These are phyloP conservation scores for Stachybotrys chlorohalonatus DNA, from an alignment of 2,329 filamentous ascomycete genomes.

Conservation along the genomic window DNA sequence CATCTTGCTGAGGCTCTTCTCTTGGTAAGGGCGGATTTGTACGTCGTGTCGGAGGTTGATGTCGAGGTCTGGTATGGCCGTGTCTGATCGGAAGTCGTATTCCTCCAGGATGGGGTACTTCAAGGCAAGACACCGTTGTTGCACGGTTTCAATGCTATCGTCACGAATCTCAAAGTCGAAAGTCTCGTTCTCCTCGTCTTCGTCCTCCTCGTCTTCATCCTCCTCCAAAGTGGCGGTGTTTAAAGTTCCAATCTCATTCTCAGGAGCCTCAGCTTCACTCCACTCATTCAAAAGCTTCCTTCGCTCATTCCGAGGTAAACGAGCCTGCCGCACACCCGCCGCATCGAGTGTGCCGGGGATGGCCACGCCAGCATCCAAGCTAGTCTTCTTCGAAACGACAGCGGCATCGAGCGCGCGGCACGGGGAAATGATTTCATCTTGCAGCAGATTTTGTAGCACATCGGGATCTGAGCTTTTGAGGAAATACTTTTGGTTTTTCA, in stretches of 20 bases:
- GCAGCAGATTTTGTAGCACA: conserved; percentile 67
- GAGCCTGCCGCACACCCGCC: conserved; percentile 67
- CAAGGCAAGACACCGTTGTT: conserved; percentile 73
- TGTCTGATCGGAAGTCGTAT: conserved; percentile 85
- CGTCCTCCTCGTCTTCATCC: conserved; percentile 49
- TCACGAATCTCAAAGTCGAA: conserved; percentile 78
- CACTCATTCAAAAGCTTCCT: not conserved
- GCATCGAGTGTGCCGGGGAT: conserved; percentile 86
- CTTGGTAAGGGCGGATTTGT: conserved; percentile 82
- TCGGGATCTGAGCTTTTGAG: conserved; percentile 75
- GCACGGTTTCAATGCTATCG: conserved; percentile 65
- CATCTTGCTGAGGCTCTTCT: conserved; percentile 94
- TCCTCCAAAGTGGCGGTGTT: not conserved
- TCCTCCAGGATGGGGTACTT: conserved; percentile 78
- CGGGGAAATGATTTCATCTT: conserved; percentile 66
- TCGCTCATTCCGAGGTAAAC: conserved; percentile 3
- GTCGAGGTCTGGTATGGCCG: conserved; percentile 71
- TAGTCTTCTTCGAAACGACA: conserved; percentile 64
- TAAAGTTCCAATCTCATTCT: not conserved
- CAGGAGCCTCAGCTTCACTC: not conserved
- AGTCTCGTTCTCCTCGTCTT: conserved; percentile 58
- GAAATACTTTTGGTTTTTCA: conserved; percentile 82
- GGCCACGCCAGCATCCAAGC: conserved; percentile 69
- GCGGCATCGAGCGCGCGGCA: conserved; percentile 56
- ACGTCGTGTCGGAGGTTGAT: conserved; percentile 78